Evolutionary conservation across 495 filamentous ascomycete species (phyloP).

Genomic region (Coniosporium apollinis): DNA sequence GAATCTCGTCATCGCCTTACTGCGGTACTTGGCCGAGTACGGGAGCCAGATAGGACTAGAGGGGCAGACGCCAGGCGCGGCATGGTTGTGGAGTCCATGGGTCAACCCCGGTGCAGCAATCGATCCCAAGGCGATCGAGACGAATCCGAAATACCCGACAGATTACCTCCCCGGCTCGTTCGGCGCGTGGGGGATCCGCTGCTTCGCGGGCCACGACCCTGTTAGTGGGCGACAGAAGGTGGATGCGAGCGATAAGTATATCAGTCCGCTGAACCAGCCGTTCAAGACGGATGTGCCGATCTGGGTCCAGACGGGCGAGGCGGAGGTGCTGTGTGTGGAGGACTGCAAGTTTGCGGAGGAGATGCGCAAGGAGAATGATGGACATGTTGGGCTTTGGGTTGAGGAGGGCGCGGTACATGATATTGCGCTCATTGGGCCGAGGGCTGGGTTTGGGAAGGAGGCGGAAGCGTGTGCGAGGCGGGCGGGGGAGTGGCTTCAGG

Average conservation of each 20-base stretch:
- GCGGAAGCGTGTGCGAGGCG: constrained; percentile 14
- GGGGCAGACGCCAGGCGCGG: constrained; percentile 4
- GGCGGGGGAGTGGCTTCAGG: constrained; percentile 22
- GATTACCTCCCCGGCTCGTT: constrained; percentile 24
- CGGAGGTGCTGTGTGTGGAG: constrained; percentile 26
- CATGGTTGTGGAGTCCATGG: constrained; percentile 27
- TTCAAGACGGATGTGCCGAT: constrained; percentile 25
- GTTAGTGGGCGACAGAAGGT: not conserved
- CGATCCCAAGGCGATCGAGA: constrained; percentile 5
- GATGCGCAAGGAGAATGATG: constrained; percentile 13
- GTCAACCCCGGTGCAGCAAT: constrained; percentile 12
- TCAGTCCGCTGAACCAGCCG: constrained; percentile 19
- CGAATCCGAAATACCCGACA: constrained; percentile 19
- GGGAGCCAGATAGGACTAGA: constrained; percentile 7
- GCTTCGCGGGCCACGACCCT: constrained; percentile 14
- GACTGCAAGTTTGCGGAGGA: constrained; percentile 16
- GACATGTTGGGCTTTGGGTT: constrained; percentile 22
- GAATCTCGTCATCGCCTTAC: constrained; percentile 12
- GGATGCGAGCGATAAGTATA: constrained; percentile 15
- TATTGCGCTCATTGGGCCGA: constrained; percentile 22
- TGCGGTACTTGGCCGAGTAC: constrained; percentile 15
- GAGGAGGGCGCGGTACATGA: constrained; percentile 24
- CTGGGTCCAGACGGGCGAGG: constrained; percentile 23
- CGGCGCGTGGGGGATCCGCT: constrained; percentile 20
- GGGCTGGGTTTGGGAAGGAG: constrained; percentile 20